Conservation (phyloP, 2,329 filamentous ascomycete genomes). For the Ophiostoma novo-ulmi region DNA sequence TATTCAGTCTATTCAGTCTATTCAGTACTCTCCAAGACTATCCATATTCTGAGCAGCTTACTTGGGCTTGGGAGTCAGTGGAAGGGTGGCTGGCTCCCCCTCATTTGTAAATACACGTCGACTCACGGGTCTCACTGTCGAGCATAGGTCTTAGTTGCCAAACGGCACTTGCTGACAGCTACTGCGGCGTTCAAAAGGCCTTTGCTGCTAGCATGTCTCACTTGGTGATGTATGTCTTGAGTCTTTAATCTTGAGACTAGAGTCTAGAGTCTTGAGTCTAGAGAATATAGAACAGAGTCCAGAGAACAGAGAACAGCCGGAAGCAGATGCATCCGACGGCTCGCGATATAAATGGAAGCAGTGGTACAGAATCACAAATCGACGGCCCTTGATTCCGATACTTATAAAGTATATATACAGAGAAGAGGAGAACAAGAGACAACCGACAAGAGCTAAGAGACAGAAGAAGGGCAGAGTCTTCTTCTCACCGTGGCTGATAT, state of each 20-base stretch:
- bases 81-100: neutral
- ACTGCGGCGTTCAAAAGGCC: neutral
- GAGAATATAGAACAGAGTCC: no score
- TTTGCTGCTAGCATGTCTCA: neutral
- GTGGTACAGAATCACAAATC: neutral
- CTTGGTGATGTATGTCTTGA: neutral
- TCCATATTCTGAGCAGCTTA: no score
- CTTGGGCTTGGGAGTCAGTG: no score
- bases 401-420: neutral
- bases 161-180: neutral
- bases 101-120: neutral
- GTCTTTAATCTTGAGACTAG: no score
- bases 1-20: no score
- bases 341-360: neutral
- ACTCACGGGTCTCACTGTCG: slow-evolving; percentile 4
- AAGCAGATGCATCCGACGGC: neutral
- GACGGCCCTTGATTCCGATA: neutral
- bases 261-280: neutral
- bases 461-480: no score
- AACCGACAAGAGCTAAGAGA: neutral
- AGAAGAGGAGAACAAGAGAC: neutral
- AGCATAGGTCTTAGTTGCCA: neutral
- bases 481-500: neutral
- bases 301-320: no score
- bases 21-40: no score